Percentiles rank a stretch among this genome's conserved stretches.
These are phyloP conservation scores for Aquilaria agallochum DNA, from an alignment of 441 rosid species.

Conservation along the genomic window DNA sequence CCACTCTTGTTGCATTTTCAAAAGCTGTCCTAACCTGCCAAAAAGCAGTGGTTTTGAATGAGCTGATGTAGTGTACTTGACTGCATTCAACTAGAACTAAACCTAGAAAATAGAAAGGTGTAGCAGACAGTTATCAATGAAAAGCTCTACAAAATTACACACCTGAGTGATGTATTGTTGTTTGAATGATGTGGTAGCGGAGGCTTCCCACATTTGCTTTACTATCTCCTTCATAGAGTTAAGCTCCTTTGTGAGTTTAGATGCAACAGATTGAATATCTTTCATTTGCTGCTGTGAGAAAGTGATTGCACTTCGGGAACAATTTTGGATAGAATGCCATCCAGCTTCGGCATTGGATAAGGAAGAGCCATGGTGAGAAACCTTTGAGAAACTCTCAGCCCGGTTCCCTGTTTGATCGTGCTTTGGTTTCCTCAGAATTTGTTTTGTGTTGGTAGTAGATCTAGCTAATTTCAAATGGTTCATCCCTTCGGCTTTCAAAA, in stretches of 20 bases:
- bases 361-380: slow-evolving; percentile 29
- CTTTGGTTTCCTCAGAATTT: slow-evolving; percentile 28
- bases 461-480: slow-evolving; percentile 39
- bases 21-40: slow-evolving; percentile 50
- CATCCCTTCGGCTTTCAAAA: slow-evolving; percentile 37
- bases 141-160: background rate
- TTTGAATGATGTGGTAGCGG: slow-evolving; percentile 29
- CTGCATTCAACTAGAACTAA: background rate
- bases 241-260: slow-evolving; percentile 59
- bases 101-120: background rate
- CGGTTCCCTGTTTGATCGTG: slow-evolving; percentile 24
- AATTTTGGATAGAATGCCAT: slow-evolving; percentile 38
- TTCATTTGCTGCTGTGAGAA: slow-evolving; percentile 82
- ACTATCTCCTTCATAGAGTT: slow-evolving; percentile 58
- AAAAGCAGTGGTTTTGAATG: background rate
- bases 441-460: slow-evolving; percentile 25
- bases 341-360: slow-evolving; percentile 26
- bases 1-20: slow-evolving; percentile 52
- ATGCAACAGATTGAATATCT: slow-evolving; percentile 52
- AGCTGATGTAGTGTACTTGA: background rate
- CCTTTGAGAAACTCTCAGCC: slow-evolving; percentile 33
- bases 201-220: slow-evolving; percentile 40
- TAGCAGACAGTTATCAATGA: background rate
- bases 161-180: slow-evolving; percentile 1
- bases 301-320: slow-evolving; percentile 64